phyloP scores from a whole-genome alignment of 495 filamentous ascomycete species.

The Penicillium roqueforti region DNA sequence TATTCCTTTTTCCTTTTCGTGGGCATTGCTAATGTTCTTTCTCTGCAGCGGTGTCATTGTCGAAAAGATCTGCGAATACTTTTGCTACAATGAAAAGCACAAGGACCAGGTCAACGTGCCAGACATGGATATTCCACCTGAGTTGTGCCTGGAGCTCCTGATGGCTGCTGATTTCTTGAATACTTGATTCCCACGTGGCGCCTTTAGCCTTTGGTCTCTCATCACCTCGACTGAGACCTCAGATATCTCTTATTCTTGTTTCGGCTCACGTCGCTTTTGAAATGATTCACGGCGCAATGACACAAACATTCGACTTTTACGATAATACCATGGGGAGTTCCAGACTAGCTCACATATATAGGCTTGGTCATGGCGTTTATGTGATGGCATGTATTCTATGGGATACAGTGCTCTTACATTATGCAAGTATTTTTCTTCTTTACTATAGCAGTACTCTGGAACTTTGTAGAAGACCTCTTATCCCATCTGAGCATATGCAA shows the following conservation, averaged over 20 bases:
- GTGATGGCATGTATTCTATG: conserved; percentile 1
- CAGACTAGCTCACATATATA: conserved; percentile 2
- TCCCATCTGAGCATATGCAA: conserved; percentile 57
- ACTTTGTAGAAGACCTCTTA: not conserved
- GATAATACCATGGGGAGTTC: conserved; percentile 13
- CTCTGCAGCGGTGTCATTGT: conserved; percentile 66
- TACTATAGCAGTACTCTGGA: not conserved
- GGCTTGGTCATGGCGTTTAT: conserved; percentile 1
- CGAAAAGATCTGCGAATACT: conserved; percentile 88
- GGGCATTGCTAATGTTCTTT: conserved; percentile 1
- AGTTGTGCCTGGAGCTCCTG: conserved; percentile 74
- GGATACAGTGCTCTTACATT: too few species aligned
- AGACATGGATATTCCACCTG: conserved; percentile 81
- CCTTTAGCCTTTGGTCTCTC: not conserved
- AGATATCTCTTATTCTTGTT: not conserved
- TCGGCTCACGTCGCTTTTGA: not conserved
- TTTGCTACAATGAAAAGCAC: conserved; percentile 83
- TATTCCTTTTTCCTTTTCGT: not conserved
- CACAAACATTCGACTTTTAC: not conserved
- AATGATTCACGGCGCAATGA: conserved; percentile 21
- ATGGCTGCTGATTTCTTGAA: conserved; percentile 77
- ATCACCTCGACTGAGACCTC: not conserved
- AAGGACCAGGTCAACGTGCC: conserved; percentile 70
- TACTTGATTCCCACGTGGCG: conserved; percentile 27
- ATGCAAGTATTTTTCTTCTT: not conserved